phyloP scores from a whole-genome alignment of 148 eudicot genomes.

The Nepenthes mirabilis region DNA sequence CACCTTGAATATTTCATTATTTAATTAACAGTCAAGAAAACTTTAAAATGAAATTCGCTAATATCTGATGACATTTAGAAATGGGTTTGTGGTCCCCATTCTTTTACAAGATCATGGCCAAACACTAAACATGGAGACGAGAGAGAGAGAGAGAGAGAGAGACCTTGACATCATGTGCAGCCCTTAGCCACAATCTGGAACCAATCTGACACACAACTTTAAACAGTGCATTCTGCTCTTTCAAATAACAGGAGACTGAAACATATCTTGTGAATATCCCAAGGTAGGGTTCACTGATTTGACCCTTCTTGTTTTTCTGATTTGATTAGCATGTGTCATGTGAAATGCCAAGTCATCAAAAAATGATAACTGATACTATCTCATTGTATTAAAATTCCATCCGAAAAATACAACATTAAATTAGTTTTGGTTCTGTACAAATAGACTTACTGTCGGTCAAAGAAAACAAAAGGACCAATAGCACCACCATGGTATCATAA shows the following conservation, averaged over 20 bases:
- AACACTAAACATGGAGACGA: neutral
- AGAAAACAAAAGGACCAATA: too few species aligned
- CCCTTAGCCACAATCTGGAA: conserved; percentile 29
- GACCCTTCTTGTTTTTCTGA: conserved; percentile 26
- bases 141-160: conserved; percentile 8
- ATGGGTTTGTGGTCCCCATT: neutral
- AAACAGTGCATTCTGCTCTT: conserved; percentile 28
- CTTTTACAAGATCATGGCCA: neutral
- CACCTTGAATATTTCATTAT: too few species aligned
- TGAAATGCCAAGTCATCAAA: conserved; percentile 11
- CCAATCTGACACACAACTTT: conserved; percentile 17
- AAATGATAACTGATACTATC: neutral
- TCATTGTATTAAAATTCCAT: neutral
- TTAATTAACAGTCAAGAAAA: too few species aligned
- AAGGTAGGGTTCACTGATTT: conserved; percentile 20
- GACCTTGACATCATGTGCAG: conserved; percentile 32
- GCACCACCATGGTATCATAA: too few species aligned
- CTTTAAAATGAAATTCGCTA: too few species aligned
- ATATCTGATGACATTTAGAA: neutral
- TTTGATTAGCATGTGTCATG: conserved; percentile 18
- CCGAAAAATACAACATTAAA: neutral
- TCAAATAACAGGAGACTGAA: conserved; percentile 23
- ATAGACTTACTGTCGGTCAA: too few species aligned
- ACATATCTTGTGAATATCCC: conserved; percentile 23
- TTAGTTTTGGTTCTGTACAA: too few species aligned